Evolutionary conservation across 164 flowering plant species (phyloP).

Genomic region (Saururus chinensis): DNA sequence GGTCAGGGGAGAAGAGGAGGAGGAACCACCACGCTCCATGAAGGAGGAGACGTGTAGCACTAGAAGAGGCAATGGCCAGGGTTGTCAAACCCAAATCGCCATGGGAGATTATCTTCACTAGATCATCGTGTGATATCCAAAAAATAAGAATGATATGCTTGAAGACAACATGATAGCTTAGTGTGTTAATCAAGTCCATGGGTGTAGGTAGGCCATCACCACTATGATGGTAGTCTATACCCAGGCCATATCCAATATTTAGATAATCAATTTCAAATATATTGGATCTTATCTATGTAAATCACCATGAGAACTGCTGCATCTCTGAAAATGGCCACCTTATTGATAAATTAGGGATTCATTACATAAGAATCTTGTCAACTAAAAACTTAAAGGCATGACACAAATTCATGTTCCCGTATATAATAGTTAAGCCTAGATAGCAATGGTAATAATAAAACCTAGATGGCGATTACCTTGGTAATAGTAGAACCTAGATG

Average conservation of each 20-base stretch:
- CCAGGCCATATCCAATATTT: slow-evolving; percentile 95
- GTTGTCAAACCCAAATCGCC: too few species aligned
- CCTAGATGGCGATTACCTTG: slow-evolving; percentile 39
- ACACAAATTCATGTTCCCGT: too few species aligned
- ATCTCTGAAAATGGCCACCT: slow-evolving; percentile 96
- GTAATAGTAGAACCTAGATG: slow-evolving; percentile 98
- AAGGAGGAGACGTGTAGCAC: too few species aligned
- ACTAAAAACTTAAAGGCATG: too few species aligned
- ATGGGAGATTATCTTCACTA: too few species aligned
- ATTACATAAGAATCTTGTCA: too few species aligned
- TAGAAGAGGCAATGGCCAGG: too few species aligned
- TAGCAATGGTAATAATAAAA: too few species aligned
- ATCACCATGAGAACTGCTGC: slow-evolving; percentile 90
- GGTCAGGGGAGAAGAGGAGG: too few species aligned
- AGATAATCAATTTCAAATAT: slow-evolving; percentile 81
- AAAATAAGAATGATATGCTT: background rate
- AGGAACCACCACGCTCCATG: too few species aligned
- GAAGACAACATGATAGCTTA: slow-evolving; percentile 14
- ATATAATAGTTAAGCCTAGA: too few species aligned
- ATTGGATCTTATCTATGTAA: slow-evolving; percentile 75
- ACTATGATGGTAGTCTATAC: slow-evolving; percentile 83
- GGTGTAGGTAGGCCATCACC: slow-evolving; percentile 90
- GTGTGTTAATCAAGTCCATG: slow-evolving; percentile 87
- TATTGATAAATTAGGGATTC: slow-evolving; percentile 4
- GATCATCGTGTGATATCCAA: too few species aligned